Base-by-base conservation (phyloP, 768 basidiomycete species). In the Tulasnella sp. region DNA sequence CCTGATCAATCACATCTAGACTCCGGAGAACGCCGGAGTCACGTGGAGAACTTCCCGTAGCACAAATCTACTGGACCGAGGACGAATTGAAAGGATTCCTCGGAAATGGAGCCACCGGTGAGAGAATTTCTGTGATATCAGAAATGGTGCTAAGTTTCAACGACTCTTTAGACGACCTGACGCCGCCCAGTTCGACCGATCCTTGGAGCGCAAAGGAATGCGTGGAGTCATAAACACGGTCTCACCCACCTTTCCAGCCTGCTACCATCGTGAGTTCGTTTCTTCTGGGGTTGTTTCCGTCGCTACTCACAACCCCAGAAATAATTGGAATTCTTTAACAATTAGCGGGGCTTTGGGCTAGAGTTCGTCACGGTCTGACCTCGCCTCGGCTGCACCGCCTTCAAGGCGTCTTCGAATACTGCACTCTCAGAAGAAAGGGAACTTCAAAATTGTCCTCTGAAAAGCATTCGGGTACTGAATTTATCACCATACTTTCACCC, bases 171-270 rank as follows among this genome's bases (percentile, higher is more conserved):
- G 75, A 76, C 38, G 67, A 76, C 67, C 37, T 39, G 69, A 76
- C 75, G 25, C 42, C 75, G 14, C 75, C 75, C 40, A 42, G 67
- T 8, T 76, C 75, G 34, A 76, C 75, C 9, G 42, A n/a, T n/a
- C 75, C 75, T 17, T 76, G 40, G 40, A 76, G 75, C 40, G 75
- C 58, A 42, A 38, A 42, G 37, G 75, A 70, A 52, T 68, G 69
- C 75, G 14, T 34, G 17, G 17, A 76, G 19, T 71, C 25, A 40
- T 37, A 2, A 36, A 22, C 15, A 36, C 52, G 29, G 25, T 17
- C 17, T 42, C 42, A 17, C 42, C 9, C 17, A 11, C 14, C 31
- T 34, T 34, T 4, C 11, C 25, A 64, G 58, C 58, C 17, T 64
- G 58, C 31, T n/a, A 64, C 29, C 38, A 34, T 31, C 22, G 38